A percentile compares a stretch with the other conserved stretches of the same genome.
Evolutionary conservation across 306 rosid species (phyloP).

Genomic region (Alnus glutinosa): DNA sequence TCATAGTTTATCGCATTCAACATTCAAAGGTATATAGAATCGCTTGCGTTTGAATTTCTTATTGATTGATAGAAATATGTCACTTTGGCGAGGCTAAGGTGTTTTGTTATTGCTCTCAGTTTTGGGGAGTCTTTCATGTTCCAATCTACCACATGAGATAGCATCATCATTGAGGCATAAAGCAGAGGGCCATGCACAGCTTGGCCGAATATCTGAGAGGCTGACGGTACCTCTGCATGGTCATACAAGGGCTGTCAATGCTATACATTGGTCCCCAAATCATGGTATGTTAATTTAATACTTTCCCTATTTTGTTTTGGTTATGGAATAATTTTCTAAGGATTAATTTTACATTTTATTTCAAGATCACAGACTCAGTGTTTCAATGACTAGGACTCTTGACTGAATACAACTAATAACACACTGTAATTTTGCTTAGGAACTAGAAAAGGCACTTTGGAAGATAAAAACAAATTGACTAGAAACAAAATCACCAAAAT

Average conservation of each 20-base stretch:
- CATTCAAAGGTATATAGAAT: neutral
- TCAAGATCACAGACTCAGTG: neutral
- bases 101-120: constrained; percentile 32
- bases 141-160: constrained; percentile 49
- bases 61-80: constrained; percentile 7
- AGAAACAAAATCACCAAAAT: neutral
- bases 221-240: constrained; percentile 47
- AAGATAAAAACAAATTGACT: neutral
- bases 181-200: constrained; percentile 35
- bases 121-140: constrained; percentile 61
- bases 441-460: neutral
- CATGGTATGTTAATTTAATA: constrained; percentile 48
- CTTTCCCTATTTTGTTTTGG: neutral
- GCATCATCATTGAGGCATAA: constrained; percentile 55
- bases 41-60: constrained; percentile 5
- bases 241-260: constrained; percentile 72
- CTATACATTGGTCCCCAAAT: constrained; percentile 77
- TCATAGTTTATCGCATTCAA: neutral
- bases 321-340: no score
- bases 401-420: neutral
- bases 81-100: constrained; percentile 1
- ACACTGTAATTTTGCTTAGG: neutral
- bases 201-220: constrained; percentile 40
- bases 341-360: no score
- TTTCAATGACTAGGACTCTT: neutral